A percentile compares a stretch with the other conserved stretches of the same genome.
phyloP scores from a whole-genome alignment of 78 protist species.

The Monocercomonoides exilis region DNA sequence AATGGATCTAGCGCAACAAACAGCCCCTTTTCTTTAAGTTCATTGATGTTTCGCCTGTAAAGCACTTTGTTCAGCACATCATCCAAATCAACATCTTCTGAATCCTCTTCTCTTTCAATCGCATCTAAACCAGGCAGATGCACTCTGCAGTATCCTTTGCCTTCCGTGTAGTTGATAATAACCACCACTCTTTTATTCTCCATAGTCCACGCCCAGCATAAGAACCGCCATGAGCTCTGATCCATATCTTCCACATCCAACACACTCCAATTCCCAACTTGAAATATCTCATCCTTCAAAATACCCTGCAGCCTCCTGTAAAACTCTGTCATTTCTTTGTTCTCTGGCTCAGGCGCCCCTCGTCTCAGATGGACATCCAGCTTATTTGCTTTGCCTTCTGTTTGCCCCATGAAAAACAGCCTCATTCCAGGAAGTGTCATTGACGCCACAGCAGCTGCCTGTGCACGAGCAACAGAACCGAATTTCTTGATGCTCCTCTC shows the following conservation, averaged over 20 bases:
- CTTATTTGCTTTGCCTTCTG: constrained; percentile 52
- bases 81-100: too few relatives aligned
- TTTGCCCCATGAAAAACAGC: constrained; percentile 41
- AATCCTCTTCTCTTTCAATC: too few relatives aligned
- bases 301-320: constrained; percentile 45
- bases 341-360: constrained; percentile 44
- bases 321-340: constrained; percentile 19
- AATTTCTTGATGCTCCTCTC: constrained; percentile 48
- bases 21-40: too few relatives aligned
- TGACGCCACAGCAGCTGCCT: constrained; percentile 67
- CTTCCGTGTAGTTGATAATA: constrained; percentile 52
- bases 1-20: too few relatives aligned
- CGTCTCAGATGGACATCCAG: constrained; percentile 67
- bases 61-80: too few relatives aligned
- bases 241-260: neutral
- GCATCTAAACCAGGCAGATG: too few relatives aligned
- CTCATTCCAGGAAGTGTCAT: constrained; percentile 66
- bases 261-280: constrained; percentile 41
- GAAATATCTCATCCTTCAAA: constrained; percentile 48
- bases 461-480: constrained; percentile 47
- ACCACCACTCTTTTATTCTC: constrained; percentile 44
- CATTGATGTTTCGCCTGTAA: too few relatives aligned
- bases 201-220: constrained; percentile 55
- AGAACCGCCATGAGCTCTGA: constrained; percentile 19
- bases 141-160: too few relatives aligned